phyloP scores from a whole-genome alignment of 1,284 basidiomycete genomes.

The Leccinum solheimii region DNA sequence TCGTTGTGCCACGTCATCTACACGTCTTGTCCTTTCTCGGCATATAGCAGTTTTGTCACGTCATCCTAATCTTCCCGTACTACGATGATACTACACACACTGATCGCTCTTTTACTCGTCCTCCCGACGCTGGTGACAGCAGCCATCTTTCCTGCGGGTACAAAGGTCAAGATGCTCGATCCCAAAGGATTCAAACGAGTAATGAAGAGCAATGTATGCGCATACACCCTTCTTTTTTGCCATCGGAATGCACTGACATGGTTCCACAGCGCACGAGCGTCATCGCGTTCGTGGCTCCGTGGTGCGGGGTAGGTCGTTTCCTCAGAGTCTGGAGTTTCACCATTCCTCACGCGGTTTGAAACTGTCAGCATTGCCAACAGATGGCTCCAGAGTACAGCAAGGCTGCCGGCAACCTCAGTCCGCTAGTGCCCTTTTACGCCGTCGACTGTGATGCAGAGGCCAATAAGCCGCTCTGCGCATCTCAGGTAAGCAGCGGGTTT shows the following conservation, averaged over 20 bases:
- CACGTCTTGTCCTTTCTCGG: background rate
- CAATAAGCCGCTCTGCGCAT: conserved; percentile 81
- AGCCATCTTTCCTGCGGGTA: conserved; percentile 70
- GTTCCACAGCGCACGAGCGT: conserved; percentile 57
- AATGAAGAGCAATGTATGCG: conserved; percentile 75
- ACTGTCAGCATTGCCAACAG: conserved; percentile 75
- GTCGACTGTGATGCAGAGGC: conserved; percentile 87
- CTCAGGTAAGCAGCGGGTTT: conserved; percentile 53
- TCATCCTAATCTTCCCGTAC: background rate
- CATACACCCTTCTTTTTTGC: background rate
- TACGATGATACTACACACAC: conserved; percentile 27
- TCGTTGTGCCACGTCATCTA: conserved; percentile 22
- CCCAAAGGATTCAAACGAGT: conserved; percentile 69
- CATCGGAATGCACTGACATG: background rate
- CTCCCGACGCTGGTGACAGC: conserved; percentile 61
- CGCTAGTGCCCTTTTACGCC: conserved; percentile 86
- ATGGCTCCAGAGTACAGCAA: conserved; percentile 86
- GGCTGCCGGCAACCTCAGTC: conserved; percentile 77
- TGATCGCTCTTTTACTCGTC: conserved; percentile 28
- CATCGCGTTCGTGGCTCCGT: conserved; percentile 89
- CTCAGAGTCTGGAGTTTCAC: background rate
- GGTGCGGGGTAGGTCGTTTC: conserved; percentile 71
- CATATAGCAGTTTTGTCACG: background rate
- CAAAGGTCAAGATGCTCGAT: conserved; percentile 76
- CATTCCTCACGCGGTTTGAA: background rate